Evolutionary conservation across 805 yeast genomes (phyloP).

Genomic region (Saturnispora besseyi): DNA sequence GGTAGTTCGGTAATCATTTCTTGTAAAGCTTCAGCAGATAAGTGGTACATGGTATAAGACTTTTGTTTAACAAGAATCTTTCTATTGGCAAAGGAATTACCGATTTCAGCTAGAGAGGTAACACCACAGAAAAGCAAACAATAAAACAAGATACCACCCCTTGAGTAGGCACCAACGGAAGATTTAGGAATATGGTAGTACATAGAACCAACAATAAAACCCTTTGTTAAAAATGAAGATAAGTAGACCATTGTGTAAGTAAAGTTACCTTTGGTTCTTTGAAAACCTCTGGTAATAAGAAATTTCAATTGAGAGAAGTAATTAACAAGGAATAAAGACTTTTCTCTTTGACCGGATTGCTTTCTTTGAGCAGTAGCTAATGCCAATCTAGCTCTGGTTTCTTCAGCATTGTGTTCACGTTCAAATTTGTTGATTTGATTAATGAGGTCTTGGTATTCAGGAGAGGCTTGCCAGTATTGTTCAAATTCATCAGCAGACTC

Average conservation of each 20-base stretch:
- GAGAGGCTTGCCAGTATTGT: conserved; percentile 47
- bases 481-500: conserved; percentile 50
- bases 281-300: conserved; percentile 47
- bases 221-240: conserved; percentile 47
- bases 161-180: conserved; percentile 49
- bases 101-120: conserved; percentile 55
- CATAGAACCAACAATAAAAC: conserved; percentile 53
- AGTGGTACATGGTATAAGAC: conserved; percentile 55
- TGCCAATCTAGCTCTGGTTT: conserved; percentile 34
- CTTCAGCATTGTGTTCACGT: conserved; percentile 29
- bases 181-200: conserved; percentile 43
- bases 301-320: conserved; percentile 43
- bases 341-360: conserved; percentile 31
- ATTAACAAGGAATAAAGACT: conserved; percentile 31
- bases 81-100: conserved; percentile 50
- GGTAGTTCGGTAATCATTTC: conserved; percentile 54
- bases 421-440: conserved; percentile 32
- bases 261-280: conserved; percentile 51
- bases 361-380: conserved; percentile 30
- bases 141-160: conserved; percentile 56
- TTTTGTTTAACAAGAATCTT: conserved; percentile 58
- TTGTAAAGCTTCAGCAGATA: conserved; percentile 56
- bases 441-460: conserved; percentile 37
- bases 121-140: conserved; percentile 53
- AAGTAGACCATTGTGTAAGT: conserved; percentile 46